Base-by-base conservation (phyloP, 2,329 filamentous ascomycete genomes). In the Fonsecaea erecta region DNA sequence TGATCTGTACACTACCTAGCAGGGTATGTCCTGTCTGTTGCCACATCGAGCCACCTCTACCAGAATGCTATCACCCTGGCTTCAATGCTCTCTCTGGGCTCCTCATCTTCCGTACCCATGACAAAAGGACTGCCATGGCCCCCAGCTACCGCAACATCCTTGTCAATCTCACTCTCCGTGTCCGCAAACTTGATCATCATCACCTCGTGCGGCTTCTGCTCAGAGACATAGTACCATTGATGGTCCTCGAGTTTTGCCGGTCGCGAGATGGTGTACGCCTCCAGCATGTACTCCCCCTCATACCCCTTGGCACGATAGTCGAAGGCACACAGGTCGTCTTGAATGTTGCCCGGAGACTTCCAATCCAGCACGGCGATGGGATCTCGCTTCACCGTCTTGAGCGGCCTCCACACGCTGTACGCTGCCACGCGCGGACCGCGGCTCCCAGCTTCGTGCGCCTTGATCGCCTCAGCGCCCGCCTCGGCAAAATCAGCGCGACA, bases 171-270 rank as follows among this genome's bases (percentile, higher is more conserved):
- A 18, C 54, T 57, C 6, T 57, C 54, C 54, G 54, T 57, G 12
- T 57, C 54, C 2, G 54, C 54, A 48, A 57, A 57, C 54, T 57
- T 57, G 54, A 57, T 43, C 54, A 57, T 24, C 54, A 40, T 28
- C 12, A 57, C 54, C 37, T 57, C 54, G 24, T 57, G 54, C 24
- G 54, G 54, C 30, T 43, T 26, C 54, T 57, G 54, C 16, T 57
- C 54, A 11, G 54, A 30, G 24, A 30, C 54, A 24, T 43, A 57
- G 12, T 26, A 57, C 54, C 54, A 57, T 37, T 46, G 18, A 16
- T 57, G 54, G 37, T 57, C 37, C 35, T 46, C 54, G 18, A 14
- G 34, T 2, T 43, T 40, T 18, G 18, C 12, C 12, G 54, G 54
- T 26, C 40, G 37, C 28, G 54, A 24, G 24, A 57, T 43, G 34